phyloP scores from a whole-genome alignment of 495 filamentous ascomycete species.

The Letharia lupina region DNA sequence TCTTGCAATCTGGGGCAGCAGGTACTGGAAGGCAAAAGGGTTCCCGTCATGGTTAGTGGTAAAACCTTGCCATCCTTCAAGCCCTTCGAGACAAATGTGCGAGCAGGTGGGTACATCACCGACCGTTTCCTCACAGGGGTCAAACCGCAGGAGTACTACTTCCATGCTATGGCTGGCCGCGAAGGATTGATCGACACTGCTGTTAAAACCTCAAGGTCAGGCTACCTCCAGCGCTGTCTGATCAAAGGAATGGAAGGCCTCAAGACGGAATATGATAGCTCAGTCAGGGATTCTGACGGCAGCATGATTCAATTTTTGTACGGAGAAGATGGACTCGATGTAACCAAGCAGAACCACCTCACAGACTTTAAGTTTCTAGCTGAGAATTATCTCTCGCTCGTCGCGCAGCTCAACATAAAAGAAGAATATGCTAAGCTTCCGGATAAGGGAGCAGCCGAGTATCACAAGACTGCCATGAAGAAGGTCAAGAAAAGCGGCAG shows the following conservation, averaged over 20 bases:
- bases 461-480: conserved; percentile 74
- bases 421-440: conserved; percentile 41
- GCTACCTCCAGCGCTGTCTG: conserved; percentile 93
- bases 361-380: conserved; percentile 84
- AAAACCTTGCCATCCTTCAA: conserved; percentile 93
- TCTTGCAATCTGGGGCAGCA: conserved; percentile 97
- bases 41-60: conserved; percentile 95
- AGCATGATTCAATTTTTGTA: conserved; percentile 92
- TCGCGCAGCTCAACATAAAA: conserved; percentile 43
- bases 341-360: conserved; percentile 88
- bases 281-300: conserved; percentile 89
- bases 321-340: conserved; percentile 91
- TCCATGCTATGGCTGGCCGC: conserved; percentile 98
- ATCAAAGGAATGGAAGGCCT: conserved; percentile 99
- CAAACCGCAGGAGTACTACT: conserved; percentile 95
- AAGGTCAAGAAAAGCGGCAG: conserved; percentile 60
- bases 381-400: conserved; percentile 58
- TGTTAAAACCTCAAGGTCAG: conserved; percentile 94
- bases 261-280: conserved; percentile 83
- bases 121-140: conserved; percentile 98
- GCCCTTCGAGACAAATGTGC: conserved; percentile 78
- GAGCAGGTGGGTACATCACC: conserved; percentile 89
- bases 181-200: conserved; percentile 99
- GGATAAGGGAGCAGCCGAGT: conserved; percentile 43
- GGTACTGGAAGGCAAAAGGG: conserved; percentile 86